Conservation (phyloP, 331 rosid species). For the Quercus phellos region DNA sequence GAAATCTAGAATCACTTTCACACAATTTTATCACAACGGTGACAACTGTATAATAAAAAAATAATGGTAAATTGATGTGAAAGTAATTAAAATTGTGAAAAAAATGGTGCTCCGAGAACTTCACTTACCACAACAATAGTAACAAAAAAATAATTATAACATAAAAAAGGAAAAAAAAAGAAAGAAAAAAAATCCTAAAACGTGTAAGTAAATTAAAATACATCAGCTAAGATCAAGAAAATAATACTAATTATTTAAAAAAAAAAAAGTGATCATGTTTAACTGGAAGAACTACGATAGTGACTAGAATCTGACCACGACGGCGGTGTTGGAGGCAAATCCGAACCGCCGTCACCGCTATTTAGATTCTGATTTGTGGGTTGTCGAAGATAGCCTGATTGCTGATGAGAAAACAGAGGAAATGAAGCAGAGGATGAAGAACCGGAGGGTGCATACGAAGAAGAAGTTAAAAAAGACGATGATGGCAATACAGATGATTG, state of each 20-base stretch:
- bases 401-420: slow-evolving; percentile 51
- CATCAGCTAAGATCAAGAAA: neutral
- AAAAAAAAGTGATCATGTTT: slow-evolving; percentile 8
- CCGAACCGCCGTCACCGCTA: slow-evolving; percentile 14
- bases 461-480: slow-evolving; percentile 28
- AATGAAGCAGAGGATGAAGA: slow-evolving; percentile 54
- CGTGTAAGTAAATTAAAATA: neutral
- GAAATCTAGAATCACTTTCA: too few species aligned
- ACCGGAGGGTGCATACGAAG: slow-evolving; percentile 28
- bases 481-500: slow-evolving; percentile 35
- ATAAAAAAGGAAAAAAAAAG: neutral
- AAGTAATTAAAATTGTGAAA: too few species aligned
- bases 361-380: slow-evolving; percentile 28
- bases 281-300: slow-evolving; percentile 56
- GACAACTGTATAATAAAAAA: too few species aligned
- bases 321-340: slow-evolving; percentile 22
- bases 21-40: too few species aligned
- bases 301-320: slow-evolving; percentile 64
- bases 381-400: slow-evolving; percentile 28
- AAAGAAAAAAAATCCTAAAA: neutral
- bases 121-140: neutral
- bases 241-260: neutral
- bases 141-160: slow-evolving; percentile 9
- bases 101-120: too few species aligned
- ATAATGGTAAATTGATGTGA: too few species aligned